phyloP scores from a whole-genome alignment of 305 asterid species.

The Andrographis paniculata region DNA sequence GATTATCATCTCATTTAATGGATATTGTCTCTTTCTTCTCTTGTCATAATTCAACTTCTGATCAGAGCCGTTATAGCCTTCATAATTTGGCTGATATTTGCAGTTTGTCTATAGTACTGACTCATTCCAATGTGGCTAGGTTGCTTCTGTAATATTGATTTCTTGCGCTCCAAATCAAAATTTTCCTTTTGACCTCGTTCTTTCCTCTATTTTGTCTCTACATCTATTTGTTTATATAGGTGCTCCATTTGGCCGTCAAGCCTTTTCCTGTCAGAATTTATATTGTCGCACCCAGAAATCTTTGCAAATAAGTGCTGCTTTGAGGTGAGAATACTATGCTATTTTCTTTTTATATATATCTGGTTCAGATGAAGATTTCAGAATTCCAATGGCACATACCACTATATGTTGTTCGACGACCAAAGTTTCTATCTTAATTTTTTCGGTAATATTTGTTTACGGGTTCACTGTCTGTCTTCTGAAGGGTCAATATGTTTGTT shows the following conservation, averaged over 20 bases:
- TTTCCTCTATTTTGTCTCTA: constrained; percentile 2
- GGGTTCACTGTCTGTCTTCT: too few species aligned
- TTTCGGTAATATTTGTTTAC: too few species aligned
- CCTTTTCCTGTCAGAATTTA: constrained; percentile 86
- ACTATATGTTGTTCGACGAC: too few species aligned
- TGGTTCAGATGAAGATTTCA: too few species aligned
- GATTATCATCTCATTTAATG: too few species aligned
- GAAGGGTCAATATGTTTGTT: neutral
- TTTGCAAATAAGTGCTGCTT: constrained; percentile 70
- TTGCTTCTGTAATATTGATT: constrained; percentile 1
- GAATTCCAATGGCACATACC: too few species aligned
- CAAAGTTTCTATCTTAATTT: too few species aligned
- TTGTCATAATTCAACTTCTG: too few species aligned
- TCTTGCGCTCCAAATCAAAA: constrained; percentile 1
- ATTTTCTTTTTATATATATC: too few species aligned
- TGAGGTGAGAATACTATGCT: constrained; percentile 52
- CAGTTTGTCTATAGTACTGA: neutral
- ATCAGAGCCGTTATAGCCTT: neutral
- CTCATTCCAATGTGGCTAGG: neutral
- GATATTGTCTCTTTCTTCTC: too few species aligned
- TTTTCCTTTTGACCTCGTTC: constrained; percentile 9
- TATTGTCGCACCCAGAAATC: constrained; percentile 79
- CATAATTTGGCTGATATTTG: neutral
- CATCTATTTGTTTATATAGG: constrained; percentile 30
- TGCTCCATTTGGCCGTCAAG: constrained; percentile 98